Evolutionary conservation across 495 filamentous ascomycete species (phyloP), one percentile per base, ranked within the genome.

Genomic region (Terfezia claveryi): DNA sequence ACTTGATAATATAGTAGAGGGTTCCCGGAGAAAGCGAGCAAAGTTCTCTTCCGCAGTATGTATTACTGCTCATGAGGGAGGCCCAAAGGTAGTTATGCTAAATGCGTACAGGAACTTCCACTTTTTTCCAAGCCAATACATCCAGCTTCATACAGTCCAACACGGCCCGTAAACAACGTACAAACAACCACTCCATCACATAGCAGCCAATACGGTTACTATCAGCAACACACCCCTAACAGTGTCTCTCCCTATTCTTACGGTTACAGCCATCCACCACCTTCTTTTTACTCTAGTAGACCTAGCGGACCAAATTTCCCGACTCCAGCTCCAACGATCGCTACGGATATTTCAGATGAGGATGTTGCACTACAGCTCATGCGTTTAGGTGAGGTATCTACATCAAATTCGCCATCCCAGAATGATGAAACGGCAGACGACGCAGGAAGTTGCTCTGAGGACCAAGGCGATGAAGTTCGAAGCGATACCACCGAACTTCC

Each of bases 351-450:
- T 64, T 96, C 89, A 4, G 91, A 98, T 66, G 91, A 98, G 66
- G 92, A 98, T 69, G 91, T 94, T 61, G 91, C 91, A 51, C 78
- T 94, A 64, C 88, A 95, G 67, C 74, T 98, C 59, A 95, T 98
- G 77, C 81, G 86, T 57, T 74, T 98, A 53, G 87, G 89, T n/a
- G 85, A 92, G 63, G 80, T 85, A 59, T 86, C 87, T 36, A 80
- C 87, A 59, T 89, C 87, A 49, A 83, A 88, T 63, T 87, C 86
- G 4, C 95, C 91, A 7, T 93, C 91, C 17, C 69, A 88, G 38
- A 91, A 94, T 64, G 92, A 96, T 68, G 84, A 52, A 10, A 38
- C 55, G 20, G 57, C 58, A 12, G 80, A 78, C 60, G 87, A 89
- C 41, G 89, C 94, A 61, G 76, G 75, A 38, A 80, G 85, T 44